Evolutionary conservation across 306 rosid species (phyloP).

Genomic region (Senna siamea): DNA sequence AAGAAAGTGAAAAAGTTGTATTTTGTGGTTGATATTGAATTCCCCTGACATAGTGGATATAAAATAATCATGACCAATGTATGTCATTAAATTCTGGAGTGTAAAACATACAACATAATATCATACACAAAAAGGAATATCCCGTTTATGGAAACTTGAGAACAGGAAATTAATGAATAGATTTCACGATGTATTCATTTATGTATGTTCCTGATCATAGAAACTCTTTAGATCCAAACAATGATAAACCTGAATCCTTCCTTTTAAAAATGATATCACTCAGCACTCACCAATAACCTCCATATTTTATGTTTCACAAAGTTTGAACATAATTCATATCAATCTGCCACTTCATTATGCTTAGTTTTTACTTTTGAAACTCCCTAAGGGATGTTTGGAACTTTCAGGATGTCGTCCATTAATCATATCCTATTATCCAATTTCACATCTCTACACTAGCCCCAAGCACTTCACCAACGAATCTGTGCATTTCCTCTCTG

Average conservation of each 20-base stretch:
- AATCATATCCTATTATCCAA: not conserved
- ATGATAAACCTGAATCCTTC: not conserved
- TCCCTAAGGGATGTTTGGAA: not conserved
- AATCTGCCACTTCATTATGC: not conserved
- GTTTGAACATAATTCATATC: slow-evolving; percentile 11
- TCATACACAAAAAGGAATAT: slow-evolving; percentile 16
- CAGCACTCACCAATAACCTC: not conserved
- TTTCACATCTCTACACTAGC: not conserved
- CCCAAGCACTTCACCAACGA: not conserved
- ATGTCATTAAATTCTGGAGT: slow-evolving; percentile 28
- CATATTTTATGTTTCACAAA: not conserved
- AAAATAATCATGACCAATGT: slow-evolving; percentile 34
- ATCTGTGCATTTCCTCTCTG: not conserved
- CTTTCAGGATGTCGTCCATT: not conserved
- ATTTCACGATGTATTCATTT: slow-evolving; percentile 9
- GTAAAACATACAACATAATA: slow-evolving; percentile 35
- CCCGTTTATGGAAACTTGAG: slow-evolving; percentile 1
- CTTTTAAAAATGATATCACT: slow-evolving; percentile 2
- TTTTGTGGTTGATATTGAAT: slow-evolving; percentile 92
- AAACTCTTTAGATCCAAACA: slow-evolving; percentile 18
- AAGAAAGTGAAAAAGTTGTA: slow-evolving; percentile 82
- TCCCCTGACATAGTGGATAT: slow-evolving; percentile 69
- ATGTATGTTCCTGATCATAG: slow-evolving; percentile 10
- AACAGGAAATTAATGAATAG: slow-evolving; percentile 15
- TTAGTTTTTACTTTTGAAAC: not conserved